phyloP scores from a whole-genome alignment of 495 filamentous ascomycete genomes.

The Cudoniella acicularis region DNA sequence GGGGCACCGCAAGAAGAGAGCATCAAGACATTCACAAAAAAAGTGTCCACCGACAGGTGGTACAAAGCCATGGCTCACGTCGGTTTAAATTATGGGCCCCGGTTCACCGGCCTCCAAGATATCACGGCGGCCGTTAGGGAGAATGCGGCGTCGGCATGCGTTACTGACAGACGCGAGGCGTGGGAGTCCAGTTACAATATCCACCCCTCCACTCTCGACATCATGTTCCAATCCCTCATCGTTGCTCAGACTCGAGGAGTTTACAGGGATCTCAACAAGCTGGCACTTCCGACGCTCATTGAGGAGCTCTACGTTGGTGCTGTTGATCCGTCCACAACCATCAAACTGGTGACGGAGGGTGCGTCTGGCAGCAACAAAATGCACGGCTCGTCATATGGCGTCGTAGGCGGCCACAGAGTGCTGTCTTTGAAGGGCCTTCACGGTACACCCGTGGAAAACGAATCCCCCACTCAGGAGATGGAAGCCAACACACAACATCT shows the following conservation, averaged over 20 bases:
- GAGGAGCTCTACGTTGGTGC: no score
- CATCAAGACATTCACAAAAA: not conserved
- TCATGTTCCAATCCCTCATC: constrained; percentile 20
- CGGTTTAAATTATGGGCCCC: constrained; percentile 24
- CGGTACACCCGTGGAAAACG: no score
- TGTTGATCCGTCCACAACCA: no score
- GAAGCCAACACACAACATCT: no score
- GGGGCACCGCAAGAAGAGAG: not conserved
- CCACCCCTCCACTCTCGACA: constrained; percentile 2
- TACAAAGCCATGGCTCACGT: not conserved
- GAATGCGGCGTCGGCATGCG: not conserved
- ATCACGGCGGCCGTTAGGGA: not conserved
- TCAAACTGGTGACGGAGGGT: no score
- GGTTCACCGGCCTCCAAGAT: not conserved
- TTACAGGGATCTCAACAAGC: constrained; percentile 28
- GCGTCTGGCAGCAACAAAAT: no score
- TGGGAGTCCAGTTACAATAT: not conserved
- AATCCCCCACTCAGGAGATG: no score
- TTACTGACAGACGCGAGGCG: not conserved
- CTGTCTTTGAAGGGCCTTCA: no score
- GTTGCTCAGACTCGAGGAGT: constrained; percentile 31
- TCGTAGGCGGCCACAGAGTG: no score
- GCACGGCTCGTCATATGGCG: no score
- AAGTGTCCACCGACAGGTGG: not conserved
- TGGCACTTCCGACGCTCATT: constrained; percentile 35